Base-by-base conservation (phyloP, 169 alveolate genomes). In the Cyclospora cayetanensis region DNA sequence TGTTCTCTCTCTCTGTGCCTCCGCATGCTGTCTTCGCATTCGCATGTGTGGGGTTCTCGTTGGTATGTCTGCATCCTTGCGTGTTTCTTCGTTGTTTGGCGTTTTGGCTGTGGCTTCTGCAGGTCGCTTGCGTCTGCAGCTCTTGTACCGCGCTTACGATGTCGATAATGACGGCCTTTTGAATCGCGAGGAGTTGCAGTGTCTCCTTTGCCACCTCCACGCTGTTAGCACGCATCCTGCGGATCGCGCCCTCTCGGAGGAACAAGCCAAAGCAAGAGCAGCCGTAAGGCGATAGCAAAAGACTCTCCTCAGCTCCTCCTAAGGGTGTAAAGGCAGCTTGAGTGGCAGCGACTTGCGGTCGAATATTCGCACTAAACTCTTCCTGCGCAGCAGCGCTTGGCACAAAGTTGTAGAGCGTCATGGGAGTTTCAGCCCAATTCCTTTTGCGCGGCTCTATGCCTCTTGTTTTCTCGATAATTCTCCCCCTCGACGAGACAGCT, bases 141-240 rank as follows among this genome's bases (percentile, higher is more conserved):
- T 82, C 27, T 12, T 82, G 34, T 82, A 46, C 60, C 25, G 74
- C 27, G 90, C 90, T 31, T 82, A 82, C 41, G 90, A 82, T 60
- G 20, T 82, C 37, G 90, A 82, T 41, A 77, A 35, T 41, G 90
- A 82, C 41, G 77, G 77, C 29, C 35, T 50, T 31, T 60, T 82
- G 35, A 5, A 20, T 25, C 15, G 2, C 29, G 41, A 53, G 25
- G 90, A 82, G 29, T 60, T 82, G 15, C 22, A 53, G 39, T 66
- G 90, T 34, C 90, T 82, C 27, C 90, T 82, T 27, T 1, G 35
- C 9, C 90, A 82, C 60, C 79, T 82, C 29, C 90, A 82, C 41
- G n/a, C 55, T 39, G 77, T 55, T n/a, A 31, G 79, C 25, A 31
- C 27, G 2, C 90, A 82, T 37, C 27, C 41, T 20, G 35, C 65